These are phyloP conservation scores for Lolium multiflorum DNA, from an alignment of 176 grass and related monocot genomes.

Conservation along the genomic window DNA sequence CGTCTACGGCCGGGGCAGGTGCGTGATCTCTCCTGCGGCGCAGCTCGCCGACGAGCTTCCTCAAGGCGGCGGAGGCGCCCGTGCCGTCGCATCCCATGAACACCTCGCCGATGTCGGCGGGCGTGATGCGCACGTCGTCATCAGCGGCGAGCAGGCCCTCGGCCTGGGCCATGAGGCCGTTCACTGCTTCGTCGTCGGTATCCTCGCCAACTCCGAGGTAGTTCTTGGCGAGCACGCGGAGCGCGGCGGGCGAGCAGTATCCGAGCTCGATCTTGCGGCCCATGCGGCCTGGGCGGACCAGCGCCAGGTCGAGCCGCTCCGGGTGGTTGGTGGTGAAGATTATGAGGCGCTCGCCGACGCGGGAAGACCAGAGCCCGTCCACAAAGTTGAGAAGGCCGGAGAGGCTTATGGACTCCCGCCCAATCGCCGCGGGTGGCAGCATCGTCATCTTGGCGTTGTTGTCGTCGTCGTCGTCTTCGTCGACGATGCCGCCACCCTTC, in stretches of 20 bases:
- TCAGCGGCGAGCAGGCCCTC: constrained; percentile 39
- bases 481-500: background rate
- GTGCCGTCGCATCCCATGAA: no score
- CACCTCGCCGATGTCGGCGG: no score
- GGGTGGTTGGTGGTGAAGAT: constrained; percentile 88
- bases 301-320: constrained; percentile 70
- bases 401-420: constrained; percentile 52
- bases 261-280: constrained; percentile 72
- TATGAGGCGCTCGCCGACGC: constrained; percentile 76
- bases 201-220: constrained; percentile 56
- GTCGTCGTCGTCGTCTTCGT: background rate
- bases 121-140: constrained; percentile 35
- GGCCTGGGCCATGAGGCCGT: constrained; percentile 47
- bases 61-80: no score
- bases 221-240: constrained; percentile 62
- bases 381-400: constrained; percentile 83
- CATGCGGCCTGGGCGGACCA: constrained; percentile 72
- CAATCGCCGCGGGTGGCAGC: background rate
- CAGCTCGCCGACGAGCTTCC: no score
- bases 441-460: background rate
- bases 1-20: no score
- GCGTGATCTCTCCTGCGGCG: no score
- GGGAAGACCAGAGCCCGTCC: constrained; percentile 76
- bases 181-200: constrained; percentile 3
- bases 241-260: constrained; percentile 58